Evolutionary conservation across 2,329 filamentous ascomycete species (phyloP), one percentile per base, ranked within the genome.

Genomic region (Apiospora saccharicola): DNA sequence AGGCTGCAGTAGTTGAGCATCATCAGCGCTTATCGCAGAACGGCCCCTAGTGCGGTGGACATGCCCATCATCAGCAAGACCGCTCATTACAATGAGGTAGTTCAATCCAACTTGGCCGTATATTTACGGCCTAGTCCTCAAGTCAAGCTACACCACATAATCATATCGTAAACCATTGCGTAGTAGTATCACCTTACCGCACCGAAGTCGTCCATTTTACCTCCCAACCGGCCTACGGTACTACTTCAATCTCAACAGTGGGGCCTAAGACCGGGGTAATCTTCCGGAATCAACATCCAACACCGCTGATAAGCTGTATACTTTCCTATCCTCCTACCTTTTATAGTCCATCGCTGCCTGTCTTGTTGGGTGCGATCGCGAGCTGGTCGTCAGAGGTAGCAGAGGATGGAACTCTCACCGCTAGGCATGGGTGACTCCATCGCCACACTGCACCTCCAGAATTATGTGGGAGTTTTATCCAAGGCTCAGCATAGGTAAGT

Each of bases 231-330:
- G 19, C 19, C 34, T 24, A 24, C 8, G 53, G 53, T 61, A 24
- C 34, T n/a, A 64, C 57, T 41, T 22, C 57, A 41, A 64, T 64
- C 14, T 22, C 30, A n/a, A 64, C 57, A 64, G 57, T 41, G 57
- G 57, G 57, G 57, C 57, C 16, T 64, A 8, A 64, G 34, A 64
- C 57, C 10, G 1, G 34, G 30, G 34, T 37, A 41, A 37, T 64
- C 57, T 64, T 41, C 30, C 30, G 19, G 12, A 41, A 34, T 64
- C 30, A 64, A n/a, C 57, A 64, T 41, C 34, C 57, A 64, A 64
- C 30, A 64, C 30, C 57, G 22, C 57, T 19, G 19, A 10, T 24
- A 37, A 37, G 4, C 57, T 26, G 24, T 26, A n/a, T 49, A n/a
- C 30, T 19, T 16, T 7, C 4, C 30, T 14, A 34, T 41, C 19